Conservation (phyloP, 257 asterid genomes). For the Leonotis leonurus region DNA sequence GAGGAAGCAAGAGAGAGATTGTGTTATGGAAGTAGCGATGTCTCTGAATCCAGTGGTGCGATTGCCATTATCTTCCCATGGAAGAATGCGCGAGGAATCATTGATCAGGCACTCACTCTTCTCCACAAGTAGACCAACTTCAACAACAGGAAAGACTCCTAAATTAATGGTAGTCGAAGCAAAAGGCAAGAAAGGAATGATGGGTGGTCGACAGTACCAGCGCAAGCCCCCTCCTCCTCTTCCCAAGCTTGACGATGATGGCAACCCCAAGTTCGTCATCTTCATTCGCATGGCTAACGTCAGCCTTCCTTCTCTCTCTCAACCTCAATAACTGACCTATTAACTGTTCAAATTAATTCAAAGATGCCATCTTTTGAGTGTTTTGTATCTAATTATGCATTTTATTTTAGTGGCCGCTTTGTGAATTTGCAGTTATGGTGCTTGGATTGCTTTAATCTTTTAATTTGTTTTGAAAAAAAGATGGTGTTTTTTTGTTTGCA, state of each 20-base stretch:
- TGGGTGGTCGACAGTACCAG: constrained; percentile 68
- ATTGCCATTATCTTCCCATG: constrained; percentile 36
- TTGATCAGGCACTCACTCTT: constrained; percentile 43
- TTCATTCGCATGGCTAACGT: constrained; percentile 93
- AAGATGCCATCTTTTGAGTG: not conserved
- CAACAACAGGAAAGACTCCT: constrained; percentile 9
- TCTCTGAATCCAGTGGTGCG: constrained; percentile 56
- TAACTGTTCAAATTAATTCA: not conserved
- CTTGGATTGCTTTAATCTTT: constrained; percentile 3
- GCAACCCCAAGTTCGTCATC: constrained; percentile 85
- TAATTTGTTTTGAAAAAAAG: too few relatives aligned
- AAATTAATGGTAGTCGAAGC: constrained; percentile 55
- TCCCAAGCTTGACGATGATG: constrained; percentile 96
- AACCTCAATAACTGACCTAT: not conserved
- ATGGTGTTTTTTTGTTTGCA: constrained; percentile 25
- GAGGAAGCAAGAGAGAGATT: not conserved
- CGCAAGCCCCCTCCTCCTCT: constrained; percentile 61
- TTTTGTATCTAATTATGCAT: not conserved
- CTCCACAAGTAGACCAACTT: constrained; percentile 22
- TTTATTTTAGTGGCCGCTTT: not conserved
- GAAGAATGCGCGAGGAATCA: constrained; percentile 34
- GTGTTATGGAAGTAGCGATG: constrained; percentile 50
- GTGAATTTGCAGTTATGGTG: not conserved
- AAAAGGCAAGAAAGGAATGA: constrained; percentile 88
- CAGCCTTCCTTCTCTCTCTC: not conserved